Percentiles rank a stretch among this genome's conserved stretches.
These are phyloP conservation scores for Trypanosoma rangeli DNA, from an alignment of 208 protist species.

Conservation along the genomic window DNA sequence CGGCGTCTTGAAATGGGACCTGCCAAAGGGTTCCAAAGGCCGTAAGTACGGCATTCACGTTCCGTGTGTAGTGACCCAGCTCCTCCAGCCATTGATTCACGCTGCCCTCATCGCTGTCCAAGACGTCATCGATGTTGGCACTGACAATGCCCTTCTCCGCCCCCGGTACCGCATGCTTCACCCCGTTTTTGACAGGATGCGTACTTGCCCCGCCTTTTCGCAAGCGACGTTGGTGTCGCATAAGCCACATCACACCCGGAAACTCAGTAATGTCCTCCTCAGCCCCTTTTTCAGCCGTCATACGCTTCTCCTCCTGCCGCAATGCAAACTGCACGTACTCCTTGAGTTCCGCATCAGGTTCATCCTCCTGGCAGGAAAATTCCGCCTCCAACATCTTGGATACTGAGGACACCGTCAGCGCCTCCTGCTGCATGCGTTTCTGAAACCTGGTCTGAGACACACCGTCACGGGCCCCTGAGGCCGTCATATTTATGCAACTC, in stretches of 20 bases:
- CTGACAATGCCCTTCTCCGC: background rate
- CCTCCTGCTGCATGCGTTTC: background rate
- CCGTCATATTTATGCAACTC: background rate
- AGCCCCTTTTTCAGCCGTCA: background rate
- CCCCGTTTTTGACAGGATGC: background rate
- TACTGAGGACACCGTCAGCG: background rate
- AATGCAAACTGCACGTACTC: constrained; percentile 18
- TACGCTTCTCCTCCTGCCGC: background rate
- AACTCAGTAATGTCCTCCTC: background rate
- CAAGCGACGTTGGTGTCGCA: background rate
- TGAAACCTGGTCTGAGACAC: background rate
- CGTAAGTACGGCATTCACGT: constrained; percentile 65
- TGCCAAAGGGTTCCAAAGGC: constrained; percentile 50
- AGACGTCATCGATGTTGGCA: background rate
- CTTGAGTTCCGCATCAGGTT: background rate
- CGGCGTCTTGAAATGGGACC: constrained; percentile 23
- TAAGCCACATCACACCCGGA: constrained; percentile 1
- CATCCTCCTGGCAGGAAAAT: background rate
- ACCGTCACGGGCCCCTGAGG: background rate
- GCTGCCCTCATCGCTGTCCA: background rate
- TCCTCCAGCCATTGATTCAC: constrained; percentile 31
- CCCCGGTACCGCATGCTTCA: background rate
- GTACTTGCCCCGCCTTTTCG: background rate
- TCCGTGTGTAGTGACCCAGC: constrained; percentile 60
- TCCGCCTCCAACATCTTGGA: background rate